phyloP scores from a whole-genome alignment of 371 early-diverging fungal species.

The Nematocida displodere region DNA sequence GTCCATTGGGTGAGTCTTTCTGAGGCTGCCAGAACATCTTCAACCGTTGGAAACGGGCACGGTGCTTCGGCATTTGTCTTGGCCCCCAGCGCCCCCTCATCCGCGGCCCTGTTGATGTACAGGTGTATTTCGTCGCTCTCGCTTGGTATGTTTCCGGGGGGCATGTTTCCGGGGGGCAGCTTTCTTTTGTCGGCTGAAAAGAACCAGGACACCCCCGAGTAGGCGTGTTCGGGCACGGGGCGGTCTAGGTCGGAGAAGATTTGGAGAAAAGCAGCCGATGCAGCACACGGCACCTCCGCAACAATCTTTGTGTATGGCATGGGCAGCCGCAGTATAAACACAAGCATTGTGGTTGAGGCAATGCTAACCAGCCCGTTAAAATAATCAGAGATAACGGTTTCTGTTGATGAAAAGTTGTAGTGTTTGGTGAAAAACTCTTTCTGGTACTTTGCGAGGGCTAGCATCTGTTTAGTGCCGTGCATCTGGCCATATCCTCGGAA shows the following conservation, averaged over 20 bases:
- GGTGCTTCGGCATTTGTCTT: too few species aligned
- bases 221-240: background rate
- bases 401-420: constrained; percentile 1
- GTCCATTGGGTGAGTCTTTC: background rate
- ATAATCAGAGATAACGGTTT: background rate
- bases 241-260: background rate
- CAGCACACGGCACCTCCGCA: constrained; percentile 8
- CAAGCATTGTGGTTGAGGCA: background rate
- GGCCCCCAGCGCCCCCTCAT: background rate
- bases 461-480: background rate
- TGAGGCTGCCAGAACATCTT: constrained; percentile 8
- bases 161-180: too few species aligned
- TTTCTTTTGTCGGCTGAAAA: background rate
- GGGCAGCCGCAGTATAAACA: constrained; percentile 4
- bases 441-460: constrained; percentile 27
- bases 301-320: background rate
- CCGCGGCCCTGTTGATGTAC: background rate
- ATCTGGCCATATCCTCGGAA: constrained; percentile 4
- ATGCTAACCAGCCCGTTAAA: constrained; percentile 7
- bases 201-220: background rate
- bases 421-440: constrained; percentile 21
- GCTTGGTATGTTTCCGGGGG: background rate
- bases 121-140: background rate
- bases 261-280: constrained; percentile 11
- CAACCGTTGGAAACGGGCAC: constrained; percentile 2